Base-by-base conservation (phyloP, 2,329 filamentous ascomycete species). In the Fusarium chuoi region DNA sequence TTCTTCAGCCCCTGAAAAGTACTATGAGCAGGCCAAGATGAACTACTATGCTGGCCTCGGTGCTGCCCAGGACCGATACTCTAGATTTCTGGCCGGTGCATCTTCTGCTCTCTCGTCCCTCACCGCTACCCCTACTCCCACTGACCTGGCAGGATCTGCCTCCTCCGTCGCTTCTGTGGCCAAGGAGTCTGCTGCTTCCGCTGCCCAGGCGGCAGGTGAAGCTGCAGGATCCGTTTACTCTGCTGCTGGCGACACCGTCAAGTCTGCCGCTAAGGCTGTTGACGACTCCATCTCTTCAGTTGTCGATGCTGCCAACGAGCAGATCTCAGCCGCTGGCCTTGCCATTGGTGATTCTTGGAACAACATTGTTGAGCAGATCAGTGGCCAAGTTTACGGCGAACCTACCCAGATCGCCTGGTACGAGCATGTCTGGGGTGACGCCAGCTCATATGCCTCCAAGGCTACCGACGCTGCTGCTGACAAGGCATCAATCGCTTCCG, bases 11-110 rank as follows among this genome's bases (percentile, higher is more conserved):
- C 87, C 81, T 68, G 91, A 84, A 81, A 91, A 83, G 85, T 88
- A 86, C 83, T 89, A 84, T 79, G 89, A 86, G 79, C 91, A 87
- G 84, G 92, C 89, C 51, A 88, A 87, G 75, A 83, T 87, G 75
- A 88, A 90, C 78, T 96, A 96, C 81, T 95, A 94, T 76, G 92
- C 94, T 72, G 93, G 92, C 17, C 82, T 96, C 30, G 94, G 94
- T 35, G 82, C 94, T 49, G 94, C 94, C 2, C 92, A 97, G 77
- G 93, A 91, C 48, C 90, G 92, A 42, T 96, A 96, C 81, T 90
- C 91, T 10, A 91, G 92, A 56, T 96, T 96, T 78, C 74, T 96
- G 5, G 87, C 87, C 18, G 90, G 91, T 9, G 94, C 93, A 13
- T 94, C 92, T 15, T 90, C 88, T 41, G 93, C 91, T 26, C 85